Percentiles rank a stretch among this genome's conserved stretches.
These are phyloP conservation scores for Phytomonas francai DNA, from an alignment of 208 protist species.

Conservation along the genomic window DNA sequence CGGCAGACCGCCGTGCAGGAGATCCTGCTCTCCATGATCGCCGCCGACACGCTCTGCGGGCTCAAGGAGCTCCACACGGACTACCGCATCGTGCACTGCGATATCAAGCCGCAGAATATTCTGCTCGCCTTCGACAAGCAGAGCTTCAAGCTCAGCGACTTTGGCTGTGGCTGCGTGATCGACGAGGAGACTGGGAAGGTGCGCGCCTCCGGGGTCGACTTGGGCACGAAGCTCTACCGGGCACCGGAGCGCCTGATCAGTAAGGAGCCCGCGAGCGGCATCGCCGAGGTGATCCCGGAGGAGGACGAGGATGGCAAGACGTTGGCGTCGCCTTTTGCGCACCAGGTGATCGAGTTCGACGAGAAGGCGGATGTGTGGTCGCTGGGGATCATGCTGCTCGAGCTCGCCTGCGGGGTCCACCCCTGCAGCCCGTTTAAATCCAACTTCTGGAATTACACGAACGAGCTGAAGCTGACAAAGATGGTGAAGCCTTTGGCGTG, in stretches of 20 bases:
- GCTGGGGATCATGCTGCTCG: slow-evolving; percentile 72
- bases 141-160: slow-evolving; percentile 82
- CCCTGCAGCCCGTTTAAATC: slow-evolving; percentile 81
- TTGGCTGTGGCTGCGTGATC: slow-evolving; percentile 78
- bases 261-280: slow-evolving; percentile 12
- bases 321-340: neutral
- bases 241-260: slow-evolving; percentile 56
- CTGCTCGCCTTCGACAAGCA: slow-evolving; percentile 68
- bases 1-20: slow-evolving; percentile 98
- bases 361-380: slow-evolving; percentile 86
- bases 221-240: slow-evolving; percentile 84
- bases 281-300: neutral
- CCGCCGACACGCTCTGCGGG: slow-evolving; percentile 88
- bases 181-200: slow-evolving; percentile 33
- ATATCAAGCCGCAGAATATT: slow-evolving; percentile 96
- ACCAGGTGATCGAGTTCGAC: slow-evolving; percentile 57
- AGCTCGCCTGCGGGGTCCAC: slow-evolving; percentile 67
- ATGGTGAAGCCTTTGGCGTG: slow-evolving; percentile 82
- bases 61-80: slow-evolving; percentile 82
- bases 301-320: slow-evolving; percentile 4
- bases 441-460: slow-evolving; percentile 83
- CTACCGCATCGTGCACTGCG: slow-evolving; percentile 92
- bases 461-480: slow-evolving; percentile 51
- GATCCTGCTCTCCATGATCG: slow-evolving; percentile 99
- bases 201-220: slow-evolving; percentile 38